phyloP scores from a whole-genome alignment of 768 basidiomycete species.

The Phlegmacium glaucopus region DNA sequence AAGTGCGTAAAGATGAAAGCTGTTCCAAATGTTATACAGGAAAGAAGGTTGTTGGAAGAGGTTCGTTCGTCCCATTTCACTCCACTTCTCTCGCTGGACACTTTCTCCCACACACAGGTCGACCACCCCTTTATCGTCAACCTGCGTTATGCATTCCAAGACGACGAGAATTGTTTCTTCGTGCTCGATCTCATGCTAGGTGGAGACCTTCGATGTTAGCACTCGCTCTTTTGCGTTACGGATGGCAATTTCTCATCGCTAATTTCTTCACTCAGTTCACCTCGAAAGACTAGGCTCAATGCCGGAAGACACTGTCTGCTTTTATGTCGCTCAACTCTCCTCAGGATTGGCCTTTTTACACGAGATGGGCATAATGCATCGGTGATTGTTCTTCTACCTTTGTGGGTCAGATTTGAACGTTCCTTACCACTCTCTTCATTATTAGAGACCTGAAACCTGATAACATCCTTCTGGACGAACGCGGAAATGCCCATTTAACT shows the following conservation, averaged over 20 bases:
- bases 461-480: conserved; percentile 94
- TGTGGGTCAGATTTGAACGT: conserved; percentile 9
- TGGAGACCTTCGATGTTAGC: conserved; percentile 87
- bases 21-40: conserved; percentile 95
- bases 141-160: conserved; percentile 94
- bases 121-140: conserved; percentile 97
- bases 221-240: neutral
- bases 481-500: conserved; percentile 93
- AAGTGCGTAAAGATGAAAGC: conserved; percentile 99
- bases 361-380: conserved; percentile 92
- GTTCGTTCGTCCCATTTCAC: conserved; percentile 35
- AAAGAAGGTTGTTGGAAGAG: conserved; percentile 93
- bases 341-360: conserved; percentile 90
- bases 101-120: conserved; percentile 46
- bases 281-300: conserved; percentile 77
- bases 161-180: conserved; percentile 98
- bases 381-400: conserved; percentile 44
- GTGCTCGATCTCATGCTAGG: conserved; percentile 97
- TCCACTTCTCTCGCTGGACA: neutral
- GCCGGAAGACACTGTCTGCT: conserved; percentile 75
- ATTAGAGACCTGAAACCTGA: conserved; percentile 93
- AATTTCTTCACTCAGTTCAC: conserved; percentile 58
- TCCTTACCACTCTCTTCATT: conserved; percentile 10
- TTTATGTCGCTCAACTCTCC: conserved; percentile 87
- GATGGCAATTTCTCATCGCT: conserved; percentile 2